Evolutionary conservation across 495 filamentous ascomycete genomes (phyloP).

Genomic region (Hypomontagnella monticulosa): DNA sequence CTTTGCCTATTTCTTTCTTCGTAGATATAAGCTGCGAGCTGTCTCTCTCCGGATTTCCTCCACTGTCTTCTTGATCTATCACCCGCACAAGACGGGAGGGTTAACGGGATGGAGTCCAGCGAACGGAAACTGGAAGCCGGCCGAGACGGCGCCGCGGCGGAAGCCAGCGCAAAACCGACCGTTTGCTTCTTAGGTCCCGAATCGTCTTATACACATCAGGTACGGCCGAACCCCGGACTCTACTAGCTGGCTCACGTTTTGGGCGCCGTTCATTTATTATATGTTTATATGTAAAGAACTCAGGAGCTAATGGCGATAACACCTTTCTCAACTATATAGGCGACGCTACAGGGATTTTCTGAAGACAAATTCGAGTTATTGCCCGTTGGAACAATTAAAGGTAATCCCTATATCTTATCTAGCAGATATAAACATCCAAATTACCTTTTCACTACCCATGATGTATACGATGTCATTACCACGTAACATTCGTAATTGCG

Average conservation of each 20-base stretch:
- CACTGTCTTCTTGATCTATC: not conserved
- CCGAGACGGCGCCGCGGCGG: not conserved
- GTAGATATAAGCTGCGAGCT: not conserved
- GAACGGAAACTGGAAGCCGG: not conserved
- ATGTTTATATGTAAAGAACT: not conserved
- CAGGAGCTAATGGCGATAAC: slow-evolving; percentile 5
- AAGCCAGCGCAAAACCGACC: slow-evolving; percentile 39
- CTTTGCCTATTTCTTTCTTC: slow-evolving; percentile 1
- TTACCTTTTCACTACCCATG: not conserved
- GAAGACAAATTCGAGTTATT: slow-evolving; percentile 61
- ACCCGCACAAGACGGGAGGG: not conserved
- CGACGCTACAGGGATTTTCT: slow-evolving; percentile 71
- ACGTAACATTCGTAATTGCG: not conserved
- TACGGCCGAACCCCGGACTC: slow-evolving; percentile 47
- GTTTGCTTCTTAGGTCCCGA: slow-evolving; percentile 87
- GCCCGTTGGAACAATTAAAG: slow-evolving; percentile 69
- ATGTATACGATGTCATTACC: not conserved
- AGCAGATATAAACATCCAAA: too few relatives aligned
- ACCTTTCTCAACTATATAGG: slow-evolving; percentile 54
- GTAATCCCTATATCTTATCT: slow-evolving; percentile 46
- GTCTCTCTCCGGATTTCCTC: not conserved
- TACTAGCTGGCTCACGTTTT: not conserved
- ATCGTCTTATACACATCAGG: slow-evolving; percentile 93
- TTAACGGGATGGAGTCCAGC: slow-evolving; percentile 30
- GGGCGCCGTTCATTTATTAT: not conserved